These are phyloP conservation scores for Rhinocladiella similis DNA, from an alignment of 2,329 filamentous ascomycete species.

Conservation along the genomic window DNA sequence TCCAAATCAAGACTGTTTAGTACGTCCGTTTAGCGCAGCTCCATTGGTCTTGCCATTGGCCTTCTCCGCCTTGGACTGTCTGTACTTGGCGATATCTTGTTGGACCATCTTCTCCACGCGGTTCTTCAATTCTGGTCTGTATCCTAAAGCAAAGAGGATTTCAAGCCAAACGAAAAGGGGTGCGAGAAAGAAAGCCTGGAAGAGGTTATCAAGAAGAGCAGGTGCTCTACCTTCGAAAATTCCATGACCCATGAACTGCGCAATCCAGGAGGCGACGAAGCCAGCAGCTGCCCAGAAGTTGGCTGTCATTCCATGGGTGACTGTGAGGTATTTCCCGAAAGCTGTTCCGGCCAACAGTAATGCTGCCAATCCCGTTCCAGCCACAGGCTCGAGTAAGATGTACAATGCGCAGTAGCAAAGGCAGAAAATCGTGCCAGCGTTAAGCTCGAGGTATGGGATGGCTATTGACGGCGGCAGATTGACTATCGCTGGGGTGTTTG, in stretches of 20 bases:
- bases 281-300: slow-evolving; percentile 68
- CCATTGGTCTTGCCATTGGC: slow-evolving; percentile 29
- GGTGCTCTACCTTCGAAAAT: slow-evolving; percentile 85
- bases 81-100: slow-evolving; percentile 75
- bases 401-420: slow-evolving; percentile 75
- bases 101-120: slow-evolving; percentile 75
- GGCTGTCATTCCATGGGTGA: slow-evolving; percentile 59
- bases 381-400: slow-evolving; percentile 89
- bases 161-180: slow-evolving; percentile 98
- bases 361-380: slow-evolving; percentile 73
- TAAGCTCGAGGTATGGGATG: slow-evolving; percentile 59
- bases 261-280: slow-evolving; percentile 76
- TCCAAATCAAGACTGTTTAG: slow-evolving; percentile 23
- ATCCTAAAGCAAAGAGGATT: slow-evolving; percentile 84
- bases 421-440: slow-evolving; percentile 58
- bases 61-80: slow-evolving; percentile 52
- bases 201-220: slow-evolving; percentile 83
- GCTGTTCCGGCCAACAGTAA: slow-evolving; percentile 76
- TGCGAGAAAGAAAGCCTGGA: slow-evolving; percentile 88
- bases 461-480: slow-evolving; percentile 55
- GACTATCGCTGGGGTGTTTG: slow-evolving; percentile 56
- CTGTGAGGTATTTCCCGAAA: slow-evolving; percentile 71
- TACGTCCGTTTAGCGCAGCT: slow-evolving; percentile 25
- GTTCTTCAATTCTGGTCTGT: slow-evolving; percentile 80
- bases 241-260: slow-evolving; percentile 90